Evolutionary conservation across 768 basidiomycete species (phyloP).

Genomic region (Trametes sanguinea): DNA sequence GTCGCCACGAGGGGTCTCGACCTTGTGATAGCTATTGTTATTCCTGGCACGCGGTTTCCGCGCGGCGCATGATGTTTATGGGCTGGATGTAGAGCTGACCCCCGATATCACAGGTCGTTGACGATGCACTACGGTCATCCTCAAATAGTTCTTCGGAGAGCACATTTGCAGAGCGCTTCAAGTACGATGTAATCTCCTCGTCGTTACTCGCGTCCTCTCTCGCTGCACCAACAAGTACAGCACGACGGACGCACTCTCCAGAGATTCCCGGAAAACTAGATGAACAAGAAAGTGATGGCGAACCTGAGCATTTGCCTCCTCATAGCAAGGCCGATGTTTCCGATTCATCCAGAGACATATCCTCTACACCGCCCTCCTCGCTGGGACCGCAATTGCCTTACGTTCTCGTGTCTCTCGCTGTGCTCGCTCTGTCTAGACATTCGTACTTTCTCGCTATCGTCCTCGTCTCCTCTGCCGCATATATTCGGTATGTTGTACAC

Average conservation of each 20-base stretch:
- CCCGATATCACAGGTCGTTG: constrained; percentile 7
- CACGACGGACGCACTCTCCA: constrained; percentile 25
- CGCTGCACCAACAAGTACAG: constrained; percentile 36
- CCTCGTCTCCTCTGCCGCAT: constrained; percentile 21
- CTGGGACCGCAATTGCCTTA: constrained; percentile 19
- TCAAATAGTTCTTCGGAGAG: constrained; percentile 26
- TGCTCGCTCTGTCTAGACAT: constrained; percentile 27
- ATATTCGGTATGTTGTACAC: constrained; percentile 19
- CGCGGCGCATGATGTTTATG: not conserved
- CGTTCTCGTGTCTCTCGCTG: constrained; percentile 26
- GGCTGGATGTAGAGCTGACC: not conserved
- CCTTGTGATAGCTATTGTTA: not conserved
- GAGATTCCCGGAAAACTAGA: constrained; percentile 28
- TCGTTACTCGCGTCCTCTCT: constrained; percentile 66
- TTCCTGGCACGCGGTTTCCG: not conserved
- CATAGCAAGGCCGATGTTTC: not conserved
- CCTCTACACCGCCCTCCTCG: not conserved
- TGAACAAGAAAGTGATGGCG: constrained; percentile 7
- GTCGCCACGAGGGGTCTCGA: not conserved
- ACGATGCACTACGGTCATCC: constrained; percentile 13
- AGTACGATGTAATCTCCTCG: constrained; percentile 82
- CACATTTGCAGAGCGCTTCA: constrained; percentile 76
- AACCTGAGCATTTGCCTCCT: constrained; percentile 1
- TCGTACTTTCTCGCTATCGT: constrained; percentile 26
- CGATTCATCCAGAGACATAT: not conserved